These are phyloP conservation scores for Phialophora verrucosa DNA, from an alignment of 2,329 filamentous ascomycete genomes.

Conservation along the genomic window DNA sequence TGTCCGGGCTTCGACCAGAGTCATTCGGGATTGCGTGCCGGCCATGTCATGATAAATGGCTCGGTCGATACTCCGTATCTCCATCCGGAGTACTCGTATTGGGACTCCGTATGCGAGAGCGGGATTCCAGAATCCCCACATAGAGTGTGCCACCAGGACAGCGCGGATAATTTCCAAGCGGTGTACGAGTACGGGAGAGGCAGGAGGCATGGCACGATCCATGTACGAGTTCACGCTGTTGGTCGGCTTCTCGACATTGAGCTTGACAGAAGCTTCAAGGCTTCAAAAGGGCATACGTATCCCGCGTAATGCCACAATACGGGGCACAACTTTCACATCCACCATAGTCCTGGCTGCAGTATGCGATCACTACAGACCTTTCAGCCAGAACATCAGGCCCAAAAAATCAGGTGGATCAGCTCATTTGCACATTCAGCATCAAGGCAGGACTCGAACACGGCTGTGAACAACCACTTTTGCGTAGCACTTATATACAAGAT, in stretches of 20 bases:
- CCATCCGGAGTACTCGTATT: not conserved
- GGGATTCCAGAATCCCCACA: not conserved
- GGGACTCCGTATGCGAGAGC: not conserved
- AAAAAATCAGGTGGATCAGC: not conserved
- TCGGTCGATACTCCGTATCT: not conserved
- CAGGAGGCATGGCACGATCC: too few relatives aligned
- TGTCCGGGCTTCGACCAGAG: slow-evolving; percentile 1
- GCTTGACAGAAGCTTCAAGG: too few relatives aligned
- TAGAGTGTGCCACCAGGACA: not conserved
- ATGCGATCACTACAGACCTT: not conserved
- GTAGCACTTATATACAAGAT: slow-evolving; percentile 23
- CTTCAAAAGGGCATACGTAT: too few relatives aligned
- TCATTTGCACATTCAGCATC: not conserved
- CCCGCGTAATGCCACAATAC: too few relatives aligned
- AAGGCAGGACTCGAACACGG: not conserved
- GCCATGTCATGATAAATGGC: not conserved
- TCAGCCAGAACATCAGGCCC: not conserved
- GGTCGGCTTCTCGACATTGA: too few relatives aligned
- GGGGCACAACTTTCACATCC: too few relatives aligned
- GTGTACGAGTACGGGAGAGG: not conserved
- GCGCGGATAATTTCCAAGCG: not conserved
- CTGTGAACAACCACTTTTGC: not conserved
- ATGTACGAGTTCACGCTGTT: too few relatives aligned
- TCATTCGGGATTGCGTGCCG: slow-evolving; percentile 1
- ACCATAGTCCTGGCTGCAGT: too few relatives aligned